Base-by-base conservation (phyloP, 108 stramenopile species). In the Nitzschia sp. region DNA sequence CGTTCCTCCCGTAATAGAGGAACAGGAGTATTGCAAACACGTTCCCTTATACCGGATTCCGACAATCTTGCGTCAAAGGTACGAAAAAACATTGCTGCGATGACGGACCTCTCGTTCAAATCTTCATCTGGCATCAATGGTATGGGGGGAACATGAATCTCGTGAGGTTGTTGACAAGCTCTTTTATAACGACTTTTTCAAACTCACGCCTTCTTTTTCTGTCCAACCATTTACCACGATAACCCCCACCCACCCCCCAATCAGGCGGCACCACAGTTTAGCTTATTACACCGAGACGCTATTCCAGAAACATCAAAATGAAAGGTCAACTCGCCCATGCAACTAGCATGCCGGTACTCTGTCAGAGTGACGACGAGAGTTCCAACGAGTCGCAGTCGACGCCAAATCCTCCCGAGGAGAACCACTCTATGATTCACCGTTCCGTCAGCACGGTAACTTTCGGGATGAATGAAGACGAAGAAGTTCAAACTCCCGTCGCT, bases 11-110 rank as follows among this genome's bases (percentile, higher is more conserved):
- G 24, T 18, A 29, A 9, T 15, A 60, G 77, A 78, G 77, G 66
- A 72, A 72, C 77, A 42, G 27, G 28, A 30, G 56, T 3, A 54
- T 11, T 36, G 38, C n/a, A 48, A 72, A 67, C 64, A 78, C 77
- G 77, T 78, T 78, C 35, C 71, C 71, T n/a, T 63, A 46, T 57
- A 29, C 25, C 31, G 61, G 65, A 19, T 78, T 78, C 60, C 48
- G 59, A 78, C 77, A 70, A 58, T 66, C 64, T 65, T 72, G 65
- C 66, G 77, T 78, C 38, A 78, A 78, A 78, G 77, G 77, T 78
- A 49, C 42, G 77, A 19, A 21, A 9, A 30, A 34, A 11, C 17
- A n/a, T n/a, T n/a, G n/a, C n/a, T n/a, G n/a, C n/a, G n/a, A n/a
- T n/a, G n/a, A n/a, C n/a, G n/a, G n/a, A n/a, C n/a, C n/a, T n/a